phyloP scores from a whole-genome alignment of 768 basidiomycete genomes.

The Sarcomyxa edulis region DNA sequence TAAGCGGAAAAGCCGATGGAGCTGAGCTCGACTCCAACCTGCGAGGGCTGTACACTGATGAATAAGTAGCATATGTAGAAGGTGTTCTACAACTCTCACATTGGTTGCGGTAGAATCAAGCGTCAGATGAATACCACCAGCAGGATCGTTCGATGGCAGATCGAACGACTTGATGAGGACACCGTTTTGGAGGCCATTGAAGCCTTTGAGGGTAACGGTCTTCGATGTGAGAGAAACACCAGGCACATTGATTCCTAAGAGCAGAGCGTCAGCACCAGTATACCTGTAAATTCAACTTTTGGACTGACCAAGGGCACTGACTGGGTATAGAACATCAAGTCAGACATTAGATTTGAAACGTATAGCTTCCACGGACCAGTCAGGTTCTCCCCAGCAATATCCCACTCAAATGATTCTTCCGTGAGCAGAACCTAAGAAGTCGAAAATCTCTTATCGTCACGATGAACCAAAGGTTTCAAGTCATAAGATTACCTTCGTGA shows the following conservation, averaged over 20 bases:
- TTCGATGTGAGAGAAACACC: conserved; percentile 52
- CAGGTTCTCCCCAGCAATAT: conserved; percentile 59
- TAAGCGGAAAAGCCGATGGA: conserved; percentile 59
- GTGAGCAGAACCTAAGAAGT: conserved; percentile 45
- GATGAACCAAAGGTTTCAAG: not conserved
- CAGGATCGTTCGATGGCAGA: conserved; percentile 64
- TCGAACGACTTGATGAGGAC: conserved; percentile 66
- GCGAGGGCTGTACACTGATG: conserved; percentile 47
- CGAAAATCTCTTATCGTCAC: not conserved
- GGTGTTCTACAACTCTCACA: conserved; percentile 29
- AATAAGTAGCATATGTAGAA: conserved; percentile 8
- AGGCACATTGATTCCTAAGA: conserved; percentile 49
- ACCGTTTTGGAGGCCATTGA: conserved; percentile 60
- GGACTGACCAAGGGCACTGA: conserved; percentile 46
- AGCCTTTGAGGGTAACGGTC: conserved; percentile 59
- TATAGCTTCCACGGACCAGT: conserved; percentile 34
- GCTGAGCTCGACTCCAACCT: conserved; percentile 64
- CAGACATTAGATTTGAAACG: not conserved
- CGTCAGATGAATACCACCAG: conserved; percentile 65
- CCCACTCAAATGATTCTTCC: conserved; percentile 64
- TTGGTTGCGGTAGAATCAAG: conserved; percentile 56
- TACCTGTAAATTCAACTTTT: not conserved
- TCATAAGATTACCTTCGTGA: conserved; percentile 45
- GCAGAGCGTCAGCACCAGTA: conserved; percentile 1
- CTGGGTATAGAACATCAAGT: conserved; percentile 22